A percentile compares a stretch with the other conserved stretches of the same genome.
These are phyloP conservation scores for Saturnispora sanitii DNA, from an alignment of 805 yeast species.

Conservation along the genomic window DNA sequence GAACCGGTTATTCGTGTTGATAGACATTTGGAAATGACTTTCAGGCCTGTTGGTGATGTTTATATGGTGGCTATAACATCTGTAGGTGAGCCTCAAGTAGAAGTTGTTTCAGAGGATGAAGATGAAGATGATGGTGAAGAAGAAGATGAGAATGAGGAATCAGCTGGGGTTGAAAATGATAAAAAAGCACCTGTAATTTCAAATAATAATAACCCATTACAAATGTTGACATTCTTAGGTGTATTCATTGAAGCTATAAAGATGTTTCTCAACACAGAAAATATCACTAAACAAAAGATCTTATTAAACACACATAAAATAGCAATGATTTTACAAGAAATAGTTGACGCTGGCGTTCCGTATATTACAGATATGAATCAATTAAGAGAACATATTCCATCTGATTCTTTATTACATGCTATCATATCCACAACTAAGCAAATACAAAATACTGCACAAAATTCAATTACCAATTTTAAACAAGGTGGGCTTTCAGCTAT, in stretches of 20 bases:
- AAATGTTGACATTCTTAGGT: conserved; percentile 33
- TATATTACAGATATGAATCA: conserved; percentile 61
- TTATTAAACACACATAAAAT: conserved; percentile 64
- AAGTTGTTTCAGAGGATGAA: conserved; percentile 25
- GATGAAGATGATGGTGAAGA: conserved; percentile 18
- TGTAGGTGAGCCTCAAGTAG: conserved; percentile 13
- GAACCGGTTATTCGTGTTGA: conserved; percentile 24
- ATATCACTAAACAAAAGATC: conserved; percentile 47
- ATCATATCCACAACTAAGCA: conserved; percentile 35
- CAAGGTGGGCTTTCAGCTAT: conserved; percentile 14
- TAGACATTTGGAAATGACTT: conserved; percentile 25
- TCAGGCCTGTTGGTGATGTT: conserved; percentile 18
- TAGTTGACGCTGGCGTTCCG: conserved; percentile 73
- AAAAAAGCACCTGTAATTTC: background rate
- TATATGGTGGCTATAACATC: conserved; percentile 16
- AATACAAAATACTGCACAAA: conserved; percentile 25
- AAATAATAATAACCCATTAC: conserved; percentile 31
- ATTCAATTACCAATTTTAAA: conserved; percentile 22
- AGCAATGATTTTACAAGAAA: conserved; percentile 60
- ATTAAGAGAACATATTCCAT: conserved; percentile 61
- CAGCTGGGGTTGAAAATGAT: background rate
- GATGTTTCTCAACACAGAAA: conserved; percentile 34
- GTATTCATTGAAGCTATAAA: conserved; percentile 31
- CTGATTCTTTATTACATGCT: conserved; percentile 44
- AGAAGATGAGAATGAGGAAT: conserved; percentile 7